Base-by-base conservation (phyloP, 352 stramenopile genomes). In the Globisporangium canariense region DNA sequence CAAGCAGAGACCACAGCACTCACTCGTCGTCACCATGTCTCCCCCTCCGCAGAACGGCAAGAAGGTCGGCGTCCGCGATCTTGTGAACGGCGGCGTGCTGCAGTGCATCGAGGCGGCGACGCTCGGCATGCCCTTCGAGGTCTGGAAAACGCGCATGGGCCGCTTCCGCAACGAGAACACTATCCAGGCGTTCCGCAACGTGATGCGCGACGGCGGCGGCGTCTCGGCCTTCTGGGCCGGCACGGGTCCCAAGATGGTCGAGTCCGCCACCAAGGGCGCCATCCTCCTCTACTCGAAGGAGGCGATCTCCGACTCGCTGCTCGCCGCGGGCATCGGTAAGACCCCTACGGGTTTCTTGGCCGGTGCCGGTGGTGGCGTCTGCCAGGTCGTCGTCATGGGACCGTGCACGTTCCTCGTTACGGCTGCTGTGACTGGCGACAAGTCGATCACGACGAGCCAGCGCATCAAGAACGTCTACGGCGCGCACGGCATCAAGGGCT, bases 121-220 rank as follows among this genome's bases (percentile, higher is more conserved):
- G 60, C 77, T 97, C 32, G 90, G 90, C 65, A 96, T 97, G 88
- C 90, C 90, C 45, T 96, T 97, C 66, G 90, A 97, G 76, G 90
- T 97, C 45, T 97, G 90, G 90, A 97, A 97, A 74, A 97, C 90
- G 60, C 88, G 89, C 73, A 97, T 97, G 90, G 90, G 90, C 14
- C 85, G 89, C 55, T 97, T 91, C 76, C 84, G 90, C 64, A 73
- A 68, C 34, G 86, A 97, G 72, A 82, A 71, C 46, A 97, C 90
- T 40, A 16, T 79, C 36, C 74, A 96, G 69, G 83, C 90, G 50
- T 96, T 97, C 69, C 69, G 75, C 61, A 97, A 96, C 65, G 88
- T 97, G 36, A 94, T 96, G 82, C 82, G 80, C 51, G 78, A 95
- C 38, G 88, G 88, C 60, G 83, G 83, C 64, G 90, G 90, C 53